A percentile compares a stretch with the other conserved stretches of the same genome.
These are phyloP conservation scores for Didymella glomerata DNA, from an alignment of 2,329 filamentous ascomycete species.

Conservation along the genomic window DNA sequence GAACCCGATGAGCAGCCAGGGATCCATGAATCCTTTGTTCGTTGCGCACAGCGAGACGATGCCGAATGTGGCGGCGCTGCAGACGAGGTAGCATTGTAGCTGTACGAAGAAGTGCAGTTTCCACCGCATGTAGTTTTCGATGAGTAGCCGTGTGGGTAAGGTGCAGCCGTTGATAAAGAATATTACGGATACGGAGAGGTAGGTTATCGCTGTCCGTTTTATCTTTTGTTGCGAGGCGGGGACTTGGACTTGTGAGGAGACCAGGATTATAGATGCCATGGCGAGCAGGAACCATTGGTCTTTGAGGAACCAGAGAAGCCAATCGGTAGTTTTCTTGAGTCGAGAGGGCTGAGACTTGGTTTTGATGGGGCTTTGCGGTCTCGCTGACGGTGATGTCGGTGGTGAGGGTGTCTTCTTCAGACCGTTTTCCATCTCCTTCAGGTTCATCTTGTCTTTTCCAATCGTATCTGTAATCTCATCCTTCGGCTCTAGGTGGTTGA, in stretches of 20 bases:
- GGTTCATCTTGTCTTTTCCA: background rate
- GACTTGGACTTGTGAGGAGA: constrained; percentile 65
- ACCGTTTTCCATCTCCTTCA: constrained; percentile 4
- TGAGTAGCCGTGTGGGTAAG: constrained; percentile 68
- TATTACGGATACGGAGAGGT: constrained; percentile 73
- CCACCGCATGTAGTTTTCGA: constrained; percentile 70
- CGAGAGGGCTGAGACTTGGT: background rate
- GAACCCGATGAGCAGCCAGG: constrained; percentile 72
- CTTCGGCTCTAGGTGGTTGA: background rate
- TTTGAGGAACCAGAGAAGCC: constrained; percentile 52
- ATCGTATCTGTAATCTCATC: constrained; percentile 4
- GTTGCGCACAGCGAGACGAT: constrained; percentile 62
- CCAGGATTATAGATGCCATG: constrained; percentile 62
- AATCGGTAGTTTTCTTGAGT: constrained; percentile 15
- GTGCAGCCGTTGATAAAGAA: constrained; percentile 77
- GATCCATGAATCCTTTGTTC: constrained; percentile 64
- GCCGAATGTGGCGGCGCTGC: constrained; percentile 68
- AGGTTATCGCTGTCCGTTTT: constrained; percentile 65
- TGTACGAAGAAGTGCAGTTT: constrained; percentile 73
- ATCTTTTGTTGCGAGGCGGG: constrained; percentile 62
- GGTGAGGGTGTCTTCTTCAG: background rate
- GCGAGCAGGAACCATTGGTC: constrained; percentile 73
- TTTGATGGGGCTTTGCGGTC: background rate
- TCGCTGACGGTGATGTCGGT: background rate
- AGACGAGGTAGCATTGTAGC: constrained; percentile 71